Base-by-base conservation (phyloP, 129 eudicot genomes). In the Lonicera japonica region DNA sequence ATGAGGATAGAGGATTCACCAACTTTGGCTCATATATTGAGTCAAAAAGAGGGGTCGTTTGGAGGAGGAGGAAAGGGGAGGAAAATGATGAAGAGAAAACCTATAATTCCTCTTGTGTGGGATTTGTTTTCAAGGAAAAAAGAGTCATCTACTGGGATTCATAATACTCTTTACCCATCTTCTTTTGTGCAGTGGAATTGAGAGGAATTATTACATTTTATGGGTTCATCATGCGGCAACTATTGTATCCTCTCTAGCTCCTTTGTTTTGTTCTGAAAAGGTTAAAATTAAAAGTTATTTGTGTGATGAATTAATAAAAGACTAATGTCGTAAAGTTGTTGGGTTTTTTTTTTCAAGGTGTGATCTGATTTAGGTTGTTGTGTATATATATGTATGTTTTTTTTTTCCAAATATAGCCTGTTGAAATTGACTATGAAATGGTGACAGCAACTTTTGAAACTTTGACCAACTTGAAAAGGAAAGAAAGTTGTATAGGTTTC, bases 101-200 rank as follows among this genome's bases (percentile, higher is more conserved):
- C 94, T 1, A 79, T 91, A 18, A 70, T 91, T 67, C 96, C 96
- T 29, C 82, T 91, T 11, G 50, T 91, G 10, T 84, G 87, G 65
- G 86, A 82, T 14, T 76, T 84, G 61, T 87, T 91, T 71, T 72
- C 86, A 21, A 79, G 79, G 79, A 91, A 70, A 54, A 91, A 80
- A 29, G 67, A 75, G 48, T 66, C 85, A 18, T 41, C 91, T 3
- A 53, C 70, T 54, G 25, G 61, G 43, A 8, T 66, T 29, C 43
- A 47, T 56, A 83, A 78, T 66, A 76, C 79, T 57, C 54, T 81
- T 45, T 78, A 47, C 58, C 50, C 88, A 47, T 76, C 85, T 61
- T 72, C 84, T 66, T 74, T 54, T 61, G 66, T 70, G 75, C 74
- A 46, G 38, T 77, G 77, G 69, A 75, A 65, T 51, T 77, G 56